Percentiles rank a stretch among this genome's conserved stretches.
These are phyloP conservation scores for Theileria orientalis DNA, from an alignment of 169 alveolate genomes.

Conservation along the genomic window DNA sequence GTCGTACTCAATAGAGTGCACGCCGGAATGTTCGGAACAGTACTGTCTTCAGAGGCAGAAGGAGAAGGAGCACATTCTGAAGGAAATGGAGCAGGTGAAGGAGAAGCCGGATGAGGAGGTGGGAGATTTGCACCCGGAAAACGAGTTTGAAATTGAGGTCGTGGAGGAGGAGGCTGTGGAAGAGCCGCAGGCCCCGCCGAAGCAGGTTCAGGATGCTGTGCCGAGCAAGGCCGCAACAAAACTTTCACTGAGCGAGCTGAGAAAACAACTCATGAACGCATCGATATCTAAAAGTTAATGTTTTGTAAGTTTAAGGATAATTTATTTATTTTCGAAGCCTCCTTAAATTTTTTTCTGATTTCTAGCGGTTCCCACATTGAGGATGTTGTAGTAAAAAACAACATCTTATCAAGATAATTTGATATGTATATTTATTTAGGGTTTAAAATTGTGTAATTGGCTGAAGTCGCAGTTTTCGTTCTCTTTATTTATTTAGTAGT, in stretches of 20 bases:
- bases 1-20: constrained; percentile 83
- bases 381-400: not conserved
- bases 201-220: not conserved
- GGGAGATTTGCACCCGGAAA: constrained; percentile 25
- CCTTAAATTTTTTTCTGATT: not conserved
- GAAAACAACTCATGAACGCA: constrained; percentile 36
- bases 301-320: not conserved
- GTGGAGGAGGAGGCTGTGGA: constrained; percentile 18
- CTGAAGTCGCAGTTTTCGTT: too few relatives aligned
- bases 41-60: constrained; percentile 56
- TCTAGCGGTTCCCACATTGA: not conserved
- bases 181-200: not conserved
- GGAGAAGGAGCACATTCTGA: constrained; percentile 21
- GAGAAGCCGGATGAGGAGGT: constrained; percentile 7
- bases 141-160: constrained; percentile 44
- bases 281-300: not conserved
- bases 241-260: constrained; percentile 51
- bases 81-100: not conserved
- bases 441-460: too few relatives aligned
- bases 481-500: too few relatives aligned
- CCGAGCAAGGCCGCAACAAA: constrained; percentile 6
- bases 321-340: not conserved
- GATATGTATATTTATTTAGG: not conserved
- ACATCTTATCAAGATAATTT: not conserved
- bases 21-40: constrained; percentile 86